Base-by-base conservation (phyloP, 192 early-diverging fungal species). In the Coemansia interrupta region DNA sequence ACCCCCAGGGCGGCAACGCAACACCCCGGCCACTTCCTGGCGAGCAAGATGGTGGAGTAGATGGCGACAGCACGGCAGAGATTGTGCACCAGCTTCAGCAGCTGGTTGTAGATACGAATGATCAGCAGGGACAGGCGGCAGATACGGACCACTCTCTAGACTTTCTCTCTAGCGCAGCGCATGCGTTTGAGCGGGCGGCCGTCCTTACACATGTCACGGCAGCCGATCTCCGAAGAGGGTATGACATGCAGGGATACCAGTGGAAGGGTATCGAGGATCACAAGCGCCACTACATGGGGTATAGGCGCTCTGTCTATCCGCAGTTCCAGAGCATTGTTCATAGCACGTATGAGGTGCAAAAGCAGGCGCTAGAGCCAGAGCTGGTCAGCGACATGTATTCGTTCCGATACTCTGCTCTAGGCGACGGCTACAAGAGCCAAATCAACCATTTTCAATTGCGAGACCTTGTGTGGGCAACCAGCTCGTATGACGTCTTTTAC, bases 161-260 rank as follows among this genome's bases (percentile, higher is more conserved):
- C 32, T 78, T 78, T 69, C 57, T 78, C 26, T 32, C 66, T 4
- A 78, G 69, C 24, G 70, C 70, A 0, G 75, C 75, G 13, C 69
- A 72, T 22, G 67, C 72, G 53, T 78, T 78, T 61, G 75, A 58
- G 32, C 65, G 63, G 15, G 40, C 66, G 9, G 36, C 66, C 0
- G 70, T 72, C 58, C 56, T 73, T 12, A 58, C 52, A 7, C 60
- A 80, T 32, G 59, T 73, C 5, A 57, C 49, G 0, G 51, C 45
- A 6, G 36, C 54, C 12, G 71, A 73, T 13, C 36, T 68, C 14
- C 57, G 61, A 36, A 49, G 56, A 17, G 78, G 72, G 6, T 68
- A 58, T 24, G 85, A 87, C 36, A 40, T 81, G 29, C 86, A 87
- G 49, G 86, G 86, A 10, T 84, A 85, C 51, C 48, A 61, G 44